Base-by-base conservation (phyloP, 495 filamentous ascomycete species). In the Aspergillus sclerotioniger region DNA sequence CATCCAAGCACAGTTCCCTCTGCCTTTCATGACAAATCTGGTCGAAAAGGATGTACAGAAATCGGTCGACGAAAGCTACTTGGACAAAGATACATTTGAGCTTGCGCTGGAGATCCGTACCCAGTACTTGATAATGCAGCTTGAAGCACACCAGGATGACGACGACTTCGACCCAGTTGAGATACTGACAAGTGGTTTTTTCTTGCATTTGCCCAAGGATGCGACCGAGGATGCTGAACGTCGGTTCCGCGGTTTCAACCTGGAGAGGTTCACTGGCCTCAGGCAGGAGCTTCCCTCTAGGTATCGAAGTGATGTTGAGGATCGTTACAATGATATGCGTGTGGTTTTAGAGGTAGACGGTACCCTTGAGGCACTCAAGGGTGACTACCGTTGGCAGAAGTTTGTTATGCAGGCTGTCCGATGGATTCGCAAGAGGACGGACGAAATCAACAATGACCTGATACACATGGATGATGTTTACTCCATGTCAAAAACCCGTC, bases 51-150 rank as follows among this genome's bases (percentile, higher is more conserved):
- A 49, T 7, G n/a, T 44, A 12, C 48, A 47, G 7, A n/a, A 55
- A 4, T 8, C 39, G 2, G n/a, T 57, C 1, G 76, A 70, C 1
- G 53, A 63, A n/a, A 79, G 72, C 46, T 37, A 29, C 19, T 59
- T 71, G 3, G 51, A 60, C 10, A 62, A 60, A 10, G 62, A 63
- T 10, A 75, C 74, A 0, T 68, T 77, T 35, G 62, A 71, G 20
- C 64, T 79, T 21, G 76, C 75, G 0, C 54, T 79, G 25, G 66
- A 73, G 20, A 71, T 79, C 31, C 67, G 76, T 8, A 78, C 75
- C 0, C 75, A 77, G 47, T 67, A 62, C 20, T 56, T 76, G 28
- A 67, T 75, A 20, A 54, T 63, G 39, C 60, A 66, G 5, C 53
- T 78, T 20, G 71, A 75, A 43, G 64, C 54, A 6, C 64, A 61